Base-by-base conservation (phyloP, 331 rosid species). In the Saraca asoca region DNA sequence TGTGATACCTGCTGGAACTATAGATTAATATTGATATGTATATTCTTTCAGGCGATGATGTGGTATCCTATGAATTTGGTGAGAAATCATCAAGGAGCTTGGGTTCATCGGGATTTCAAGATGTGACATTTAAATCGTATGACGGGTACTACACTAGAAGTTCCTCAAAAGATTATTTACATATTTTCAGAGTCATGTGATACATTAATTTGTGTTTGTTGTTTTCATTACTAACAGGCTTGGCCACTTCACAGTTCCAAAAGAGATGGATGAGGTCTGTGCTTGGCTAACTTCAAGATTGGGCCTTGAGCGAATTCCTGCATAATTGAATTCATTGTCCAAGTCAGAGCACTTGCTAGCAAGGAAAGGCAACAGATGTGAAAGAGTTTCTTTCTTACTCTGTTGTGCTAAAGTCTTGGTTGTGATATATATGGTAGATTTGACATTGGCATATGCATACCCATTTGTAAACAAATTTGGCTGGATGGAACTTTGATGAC, bases 181-280 rank as follows among this genome's bases (percentile, higher is more conserved):
- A 24, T 41, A 12, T 0, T 69, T 62, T 24, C 31, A 24, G 31
- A 24, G n/a, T 24, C 31, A 24, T 24, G 31, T 24, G 31, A 12
- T 10, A 38, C 38, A 46, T 50, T 48, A 48, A n/a, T 62, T 24
- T 24, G 31, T 24, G 31, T 24, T 58, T 1, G 24, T 41, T 14
- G 12, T 1, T 45, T 12, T 5, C 39, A 17, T 12, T 24, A 24
- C 3, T 48, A 10, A 39, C 79, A 94, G 99, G 68, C 97, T 94
- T 69, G 98, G 97, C 51, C 99, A 94, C 82, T 82, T 81, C 67
- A 94, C 99, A 29, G 69, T 85, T 51, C 99, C 99, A 0, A 88
- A 86, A 81, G 99, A 90, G 85, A 90, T 83, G 88, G 95, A 94
- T 11, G 91, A 88, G 75, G 87, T 90, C 16, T 88, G 97, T 66